These are phyloP conservation scores for Zymoseptoria brevis DNA, from an alignment of 2,329 filamentous ascomycete genomes.

Conservation along the genomic window DNA sequence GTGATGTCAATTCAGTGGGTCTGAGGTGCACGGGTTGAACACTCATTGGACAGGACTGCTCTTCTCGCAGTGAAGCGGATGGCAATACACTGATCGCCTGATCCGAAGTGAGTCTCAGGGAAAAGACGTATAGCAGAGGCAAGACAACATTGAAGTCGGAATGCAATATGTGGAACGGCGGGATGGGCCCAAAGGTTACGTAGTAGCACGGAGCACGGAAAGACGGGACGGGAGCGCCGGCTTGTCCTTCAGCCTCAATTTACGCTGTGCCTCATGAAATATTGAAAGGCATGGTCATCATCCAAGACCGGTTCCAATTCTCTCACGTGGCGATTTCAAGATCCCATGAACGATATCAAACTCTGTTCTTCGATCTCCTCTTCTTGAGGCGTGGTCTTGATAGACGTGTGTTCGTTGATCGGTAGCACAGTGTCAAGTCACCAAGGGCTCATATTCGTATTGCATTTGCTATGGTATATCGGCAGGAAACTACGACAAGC, in stretches of 20 bases:
- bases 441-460: neutral
- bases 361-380: too few species aligned
- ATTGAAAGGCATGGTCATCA: neutral
- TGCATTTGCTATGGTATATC: neutral
- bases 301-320: too few species aligned
- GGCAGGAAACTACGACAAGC: neutral
- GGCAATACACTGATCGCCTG: neutral
- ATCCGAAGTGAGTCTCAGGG: neutral
- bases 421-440: neutral
- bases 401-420: neutral
- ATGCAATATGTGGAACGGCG: neutral
- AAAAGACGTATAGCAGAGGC: neutral
- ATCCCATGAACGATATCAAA: too few species aligned
- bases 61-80: neutral
- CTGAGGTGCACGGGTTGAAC: neutral
- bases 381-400: neutral
- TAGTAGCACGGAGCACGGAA: neutral
- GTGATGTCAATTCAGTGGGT: neutral
- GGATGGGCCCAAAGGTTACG: neutral
- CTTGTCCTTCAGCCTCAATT: neutral
- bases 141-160: neutral
- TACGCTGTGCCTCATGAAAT: neutral
- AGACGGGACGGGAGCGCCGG: too few species aligned
- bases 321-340: too few species aligned
- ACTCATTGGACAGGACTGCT: neutral